Evolutionary conservation across 768 basidiomycete species (phyloP), one percentile per base, ranked within the genome.

Genomic region (Xerocomellus amylosporus): DNA sequence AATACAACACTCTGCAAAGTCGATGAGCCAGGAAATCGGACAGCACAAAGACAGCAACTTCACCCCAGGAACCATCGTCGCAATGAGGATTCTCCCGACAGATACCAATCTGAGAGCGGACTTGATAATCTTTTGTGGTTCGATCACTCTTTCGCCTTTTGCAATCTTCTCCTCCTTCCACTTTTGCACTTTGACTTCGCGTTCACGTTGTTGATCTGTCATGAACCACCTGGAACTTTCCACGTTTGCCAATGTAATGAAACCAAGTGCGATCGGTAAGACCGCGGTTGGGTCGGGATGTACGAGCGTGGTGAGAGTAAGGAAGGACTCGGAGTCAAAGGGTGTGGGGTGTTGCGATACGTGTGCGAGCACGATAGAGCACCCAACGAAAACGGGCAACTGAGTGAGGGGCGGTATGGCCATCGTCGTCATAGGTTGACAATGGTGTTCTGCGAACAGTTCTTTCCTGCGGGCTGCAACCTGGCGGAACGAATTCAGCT

Each of bases 171-270:
- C 72, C 36, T 77, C 79, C 46, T 74, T 78, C 64, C 75, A 73
- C 54, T 78, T 74, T 57, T 81, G 77, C 31, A 78, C 73, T 36
- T 73, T 70, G 50, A 75, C 75, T 51, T 78, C 72, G 39, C 78
- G 79, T 62, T 80, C 77, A 37, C 75, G 77, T 58, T 83, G 81
- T 15, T 77, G 79, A 5, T 83, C 76, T 31, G 77, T 81, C 73
- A 85, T 75, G 55, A 90, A 79, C 89, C 87, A 90, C 38, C 80
- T 80, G 34, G 84, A 80, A 8, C 86, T 84, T 64, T 93, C 90
- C 12, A 90, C 86, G 58, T 90, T 91, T 2, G 86, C 86, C 75
- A 92, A 76, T 10, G 87, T 89, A 38, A 90, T 66, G 43, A 91
- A 68, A 8, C 90, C 90, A 20, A 91, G 75, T 3, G 80, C 71